Evolutionary conservation across 345 rosid genomes (phyloP), one percentile per base, ranked within the genome.

Genomic region (Camelina sativa): DNA sequence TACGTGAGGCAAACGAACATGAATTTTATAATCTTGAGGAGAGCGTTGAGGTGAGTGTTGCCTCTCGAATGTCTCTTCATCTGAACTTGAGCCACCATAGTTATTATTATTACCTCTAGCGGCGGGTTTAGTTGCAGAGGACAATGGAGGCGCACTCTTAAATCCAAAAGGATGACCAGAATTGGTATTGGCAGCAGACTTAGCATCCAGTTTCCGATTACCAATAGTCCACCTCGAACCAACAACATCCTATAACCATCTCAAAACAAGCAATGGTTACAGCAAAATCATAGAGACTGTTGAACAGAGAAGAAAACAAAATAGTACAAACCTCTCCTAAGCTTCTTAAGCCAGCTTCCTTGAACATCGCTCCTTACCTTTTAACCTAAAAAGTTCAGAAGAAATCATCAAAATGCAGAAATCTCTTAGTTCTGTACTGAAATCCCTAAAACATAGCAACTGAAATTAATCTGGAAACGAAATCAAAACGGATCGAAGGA

Each of bases 61-160:
- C 52, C 77, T 73, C 20, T 82, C 77, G 76, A 64, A 76, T 17
- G 69, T 76, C 50, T 83, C 88, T 62, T 93, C 96, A 54, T 88
- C 93, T 16, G 98, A 89, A 54, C 76, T 88, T 3, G 87, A 82
- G 16, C 80, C 79, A 76, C 80, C 80, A 69, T 68, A 76, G 54
- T 76, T 80, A 50, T 62, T 71, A 28, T 62, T 71, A 28, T 62
- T 71, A 23, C 66, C 83, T 67, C 84, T 69, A n/a, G 64, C 67
- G 8, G 64, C 67, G 8, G 60, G 57, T 59, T 87, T 71, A 9
- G 79, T 67, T 0, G 81, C 80, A 30, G 84, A 75, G 6, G 80
- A 72, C 47, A 73, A 69, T 0, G 90, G 65, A 10, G 91, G 85
- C 2, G 83, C 81, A 80, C 56, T 84, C 12, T 82, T 38, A 75